phyloP scores from a whole-genome alignment of 108 stramenopile species.

The Bacterosira constricta region DNA sequence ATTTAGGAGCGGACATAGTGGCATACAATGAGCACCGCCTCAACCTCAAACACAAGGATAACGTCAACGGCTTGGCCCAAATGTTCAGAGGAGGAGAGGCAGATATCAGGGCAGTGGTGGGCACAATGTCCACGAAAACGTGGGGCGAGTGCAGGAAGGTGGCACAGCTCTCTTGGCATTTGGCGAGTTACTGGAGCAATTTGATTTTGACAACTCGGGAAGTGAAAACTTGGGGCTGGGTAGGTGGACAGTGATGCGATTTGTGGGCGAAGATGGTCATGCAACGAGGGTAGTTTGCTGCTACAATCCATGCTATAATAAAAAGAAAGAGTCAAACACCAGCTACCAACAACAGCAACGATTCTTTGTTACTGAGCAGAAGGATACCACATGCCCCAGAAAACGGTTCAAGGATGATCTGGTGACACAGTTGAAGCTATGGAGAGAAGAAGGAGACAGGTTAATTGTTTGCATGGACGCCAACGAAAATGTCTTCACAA shows the following conservation, averaged over 20 bases:
- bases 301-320: neutral
- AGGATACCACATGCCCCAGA: neutral
- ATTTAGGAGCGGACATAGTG: slow-evolving; percentile 7
- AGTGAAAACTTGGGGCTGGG: neutral
- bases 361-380: neutral
- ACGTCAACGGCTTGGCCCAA: slow-evolving; percentile 7
- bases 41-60: neutral
- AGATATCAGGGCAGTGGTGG: neutral
- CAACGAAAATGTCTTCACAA: neutral
- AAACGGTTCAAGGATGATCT: slow-evolving; percentile 7
- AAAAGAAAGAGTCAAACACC: neutral
- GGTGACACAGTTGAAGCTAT: neutral
- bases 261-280: neutral
- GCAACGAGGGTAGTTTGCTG: neutral
- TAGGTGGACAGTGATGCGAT: neutral
- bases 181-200: neutral
- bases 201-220: neutral
- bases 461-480: slow-evolving; percentile 3
- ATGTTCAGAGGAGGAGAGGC: slow-evolving; percentile 14
- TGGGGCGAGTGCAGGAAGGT: neutral
- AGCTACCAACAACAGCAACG: slow-evolving; percentile 14
- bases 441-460: slow-evolving; percentile 3
- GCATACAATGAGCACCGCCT: slow-evolving; percentile 5
- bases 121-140: slow-evolving; percentile 10
- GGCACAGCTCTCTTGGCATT: neutral